phyloP scores from a whole-genome alignment of 163 green algal genomes.

The Chlamydomonas reinhardtii region DNA sequence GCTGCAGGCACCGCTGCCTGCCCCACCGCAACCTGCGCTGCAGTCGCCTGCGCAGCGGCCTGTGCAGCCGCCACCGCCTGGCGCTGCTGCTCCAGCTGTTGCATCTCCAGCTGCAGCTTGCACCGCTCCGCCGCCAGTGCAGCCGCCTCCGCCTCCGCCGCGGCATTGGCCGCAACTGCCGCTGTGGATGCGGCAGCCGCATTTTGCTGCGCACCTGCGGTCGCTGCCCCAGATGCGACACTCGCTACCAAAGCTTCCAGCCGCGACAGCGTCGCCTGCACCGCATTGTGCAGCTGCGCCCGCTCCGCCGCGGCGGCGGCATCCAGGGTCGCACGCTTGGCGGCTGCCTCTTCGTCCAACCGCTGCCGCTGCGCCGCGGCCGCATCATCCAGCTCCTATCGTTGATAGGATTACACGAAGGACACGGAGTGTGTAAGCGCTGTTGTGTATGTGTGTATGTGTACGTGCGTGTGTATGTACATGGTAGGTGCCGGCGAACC shows the following conservation, averaged over 20 bases:
- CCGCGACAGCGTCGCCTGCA: too few relatives aligned
- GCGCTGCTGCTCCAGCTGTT: neutral
- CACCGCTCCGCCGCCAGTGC: neutral
- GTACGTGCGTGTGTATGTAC: too few relatives aligned
- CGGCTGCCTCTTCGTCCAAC: neutral
- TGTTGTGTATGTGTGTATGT: too few relatives aligned
- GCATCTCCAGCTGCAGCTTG: slow-evolving; percentile 1
- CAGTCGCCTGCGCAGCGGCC: neutral
- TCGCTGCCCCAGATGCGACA: too few relatives aligned
- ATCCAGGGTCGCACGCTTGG: too few relatives aligned
- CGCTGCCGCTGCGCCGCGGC: neutral
- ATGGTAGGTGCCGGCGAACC: too few relatives aligned
- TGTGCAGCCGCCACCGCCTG: neutral
- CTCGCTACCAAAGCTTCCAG: neutral
- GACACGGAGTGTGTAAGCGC: too few relatives aligned
- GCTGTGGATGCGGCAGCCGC: neutral
- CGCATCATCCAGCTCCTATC: neutral
- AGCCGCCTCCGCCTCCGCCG: neutral
- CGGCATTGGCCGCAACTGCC: neutral
- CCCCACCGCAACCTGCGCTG: too few relatives aligned
- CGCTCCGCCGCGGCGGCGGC: neutral
- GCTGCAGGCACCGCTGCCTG: too few relatives aligned
- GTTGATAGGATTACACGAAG: too few relatives aligned
- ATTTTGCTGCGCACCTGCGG: neutral
- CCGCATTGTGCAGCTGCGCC: neutral